Evolutionary conservation across 1,284 basidiomycete species (phyloP).

Genomic region (Takashimella koratensis): DNA sequence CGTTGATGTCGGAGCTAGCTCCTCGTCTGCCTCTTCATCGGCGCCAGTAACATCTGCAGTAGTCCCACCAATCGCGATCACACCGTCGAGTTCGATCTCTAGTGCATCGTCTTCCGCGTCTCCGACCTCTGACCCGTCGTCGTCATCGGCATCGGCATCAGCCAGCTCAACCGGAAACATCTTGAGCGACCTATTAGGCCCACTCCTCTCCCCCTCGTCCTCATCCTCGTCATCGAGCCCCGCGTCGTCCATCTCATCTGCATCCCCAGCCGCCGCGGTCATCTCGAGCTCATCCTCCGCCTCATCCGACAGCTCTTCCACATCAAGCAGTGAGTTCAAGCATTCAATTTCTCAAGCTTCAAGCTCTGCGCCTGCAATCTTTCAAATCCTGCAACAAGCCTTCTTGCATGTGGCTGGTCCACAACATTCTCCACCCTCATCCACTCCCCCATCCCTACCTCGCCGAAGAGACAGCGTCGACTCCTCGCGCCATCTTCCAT

Average conservation of each 20-base stretch:
- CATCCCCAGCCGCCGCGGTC: background rate
- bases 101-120: background rate
- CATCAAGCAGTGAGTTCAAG: background rate
- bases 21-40: too few species aligned
- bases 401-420: background rate
- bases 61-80: too few species aligned
- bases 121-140: background rate
- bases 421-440: background rate
- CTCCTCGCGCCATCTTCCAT: background rate
- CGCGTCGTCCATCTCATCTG: background rate
- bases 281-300: background rate
- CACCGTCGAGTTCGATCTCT: too few species aligned
- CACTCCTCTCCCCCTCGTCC: background rate
- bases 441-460: background rate
- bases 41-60: too few species aligned
- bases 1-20: too few species aligned
- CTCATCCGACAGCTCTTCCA: constrained; percentile 2
- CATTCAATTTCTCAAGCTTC: background rate
- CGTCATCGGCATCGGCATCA: too few species aligned
- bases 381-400: background rate
- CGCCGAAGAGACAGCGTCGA: too few species aligned
- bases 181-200: too few species aligned
- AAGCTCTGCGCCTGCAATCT: background rate
- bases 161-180: too few species aligned
- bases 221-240: background rate